A percentile compares a stretch with the other conserved stretches of the same genome.
Conservation (phyloP, 306 rosid genomes). For the Amphicarpaea edgeworthii region DNA sequence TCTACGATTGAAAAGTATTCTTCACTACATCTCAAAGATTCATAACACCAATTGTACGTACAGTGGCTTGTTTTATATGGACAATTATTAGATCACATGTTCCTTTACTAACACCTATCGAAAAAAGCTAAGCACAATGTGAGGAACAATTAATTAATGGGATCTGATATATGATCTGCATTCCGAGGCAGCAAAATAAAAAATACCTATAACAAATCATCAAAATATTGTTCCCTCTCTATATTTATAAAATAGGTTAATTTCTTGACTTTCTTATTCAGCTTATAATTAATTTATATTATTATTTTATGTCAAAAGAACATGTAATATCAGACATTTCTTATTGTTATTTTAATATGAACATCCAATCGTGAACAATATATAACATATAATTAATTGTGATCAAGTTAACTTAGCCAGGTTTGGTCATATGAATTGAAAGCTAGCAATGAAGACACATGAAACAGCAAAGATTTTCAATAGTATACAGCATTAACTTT, state of each 20-base stretch:
- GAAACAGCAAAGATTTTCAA: conserved; percentile 39
- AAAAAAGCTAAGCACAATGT: conserved; percentile 34
- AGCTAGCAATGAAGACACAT: conserved; percentile 41
- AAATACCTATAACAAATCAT: conserved; percentile 41
- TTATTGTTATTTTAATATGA: conserved; percentile 15
- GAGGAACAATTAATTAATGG: conserved; percentile 38
- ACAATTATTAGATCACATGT: conserved; percentile 50
- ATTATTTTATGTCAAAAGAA: conserved; percentile 15
- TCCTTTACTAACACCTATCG: conserved; percentile 13
- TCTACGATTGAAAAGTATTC: background rate
- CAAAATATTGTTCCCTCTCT: background rate
- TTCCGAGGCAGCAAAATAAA: conserved; percentile 34
- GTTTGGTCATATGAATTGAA: conserved; percentile 40
- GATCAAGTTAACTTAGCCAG: conserved; percentile 36
- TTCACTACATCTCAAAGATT: conserved; percentile 6
- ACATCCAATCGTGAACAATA: conserved; percentile 19
- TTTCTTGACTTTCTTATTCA: conserved; percentile 39
- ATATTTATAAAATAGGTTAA: background rate
- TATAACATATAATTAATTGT: background rate
- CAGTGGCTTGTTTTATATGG: conserved; percentile 38
- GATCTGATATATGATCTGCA: conserved; percentile 51
- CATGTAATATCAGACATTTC: background rate
- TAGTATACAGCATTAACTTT: conserved; percentile 42
- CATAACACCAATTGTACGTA: conserved; percentile 40
- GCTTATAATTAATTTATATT: conserved; percentile 6